Percentiles rank a stretch among this genome's conserved stretches.
phyloP scores from a whole-genome alignment of 805 yeast genomes.

The Candida orba region DNA sequence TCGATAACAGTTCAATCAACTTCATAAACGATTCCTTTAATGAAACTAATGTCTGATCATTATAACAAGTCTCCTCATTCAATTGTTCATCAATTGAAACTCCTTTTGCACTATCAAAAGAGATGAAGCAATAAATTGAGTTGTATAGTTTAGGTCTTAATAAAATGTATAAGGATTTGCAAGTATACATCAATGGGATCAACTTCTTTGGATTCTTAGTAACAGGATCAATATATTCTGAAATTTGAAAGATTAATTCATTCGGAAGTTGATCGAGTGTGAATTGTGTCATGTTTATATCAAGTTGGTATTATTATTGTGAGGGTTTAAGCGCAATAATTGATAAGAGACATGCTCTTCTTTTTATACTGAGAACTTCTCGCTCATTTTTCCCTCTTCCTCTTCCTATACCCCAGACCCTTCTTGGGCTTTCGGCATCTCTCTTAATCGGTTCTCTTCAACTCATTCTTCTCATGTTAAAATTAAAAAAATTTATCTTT shows the following conservation, averaged over 20 bases:
- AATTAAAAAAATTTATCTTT: background rate
- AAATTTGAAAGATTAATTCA: slow-evolving; percentile 3
- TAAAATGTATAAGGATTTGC: slow-evolving; percentile 8
- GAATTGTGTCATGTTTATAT: background rate
- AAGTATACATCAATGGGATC: slow-evolving; percentile 7
- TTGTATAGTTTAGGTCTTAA: slow-evolving; percentile 9
- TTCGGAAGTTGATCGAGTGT: slow-evolving; percentile 3
- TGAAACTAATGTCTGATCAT: background rate
- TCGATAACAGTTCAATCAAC: background rate
- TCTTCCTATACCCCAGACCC: background rate
- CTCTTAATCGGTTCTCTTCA: background rate
- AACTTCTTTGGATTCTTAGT: slow-evolving; percentile 4
- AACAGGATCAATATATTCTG: background rate
- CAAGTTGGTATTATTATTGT: background rate
- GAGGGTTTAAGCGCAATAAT: too few relatives aligned
- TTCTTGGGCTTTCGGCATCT: background rate
- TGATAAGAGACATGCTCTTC: too few relatives aligned
- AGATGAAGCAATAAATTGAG: slow-evolving; percentile 11
- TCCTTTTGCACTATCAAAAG: slow-evolving; percentile 8
- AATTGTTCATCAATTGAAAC: background rate
- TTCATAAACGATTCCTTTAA: background rate
- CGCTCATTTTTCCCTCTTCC: background rate
- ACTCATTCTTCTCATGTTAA: background rate
- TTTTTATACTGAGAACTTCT: too few relatives aligned
- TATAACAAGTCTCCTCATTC: background rate